phyloP scores from a whole-genome alignment of 495 filamentous ascomycete species.

The Aspergillus funiculosus region DNA sequence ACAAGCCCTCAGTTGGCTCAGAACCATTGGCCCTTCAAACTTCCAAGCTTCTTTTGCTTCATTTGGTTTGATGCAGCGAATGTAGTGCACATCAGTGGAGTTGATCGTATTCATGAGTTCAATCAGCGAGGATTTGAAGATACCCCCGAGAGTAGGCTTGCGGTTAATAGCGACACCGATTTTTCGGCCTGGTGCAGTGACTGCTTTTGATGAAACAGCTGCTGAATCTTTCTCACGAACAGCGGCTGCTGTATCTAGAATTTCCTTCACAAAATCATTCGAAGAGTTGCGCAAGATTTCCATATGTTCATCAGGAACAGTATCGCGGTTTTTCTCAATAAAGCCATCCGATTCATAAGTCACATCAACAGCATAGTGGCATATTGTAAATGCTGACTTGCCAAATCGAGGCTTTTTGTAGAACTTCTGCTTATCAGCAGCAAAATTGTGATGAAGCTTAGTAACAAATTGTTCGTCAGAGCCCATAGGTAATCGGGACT shows the following conservation, averaged over 20 bases:
- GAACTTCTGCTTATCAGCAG: slow-evolving; percentile 85
- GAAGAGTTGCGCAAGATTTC: slow-evolving; percentile 79
- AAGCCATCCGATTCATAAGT: slow-evolving; percentile 99
- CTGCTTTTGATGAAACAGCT: slow-evolving; percentile 62
- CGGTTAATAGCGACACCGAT: slow-evolving; percentile 87
- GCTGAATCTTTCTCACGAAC: slow-evolving; percentile 87
- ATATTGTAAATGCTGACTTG: slow-evolving; percentile 96
- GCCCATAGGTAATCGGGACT: slow-evolving; percentile 93
- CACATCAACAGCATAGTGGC: slow-evolving; percentile 97
- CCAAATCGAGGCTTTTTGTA: slow-evolving; percentile 98
- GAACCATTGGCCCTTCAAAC: slow-evolving; percentile 98
- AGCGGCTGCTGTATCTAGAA: slow-evolving; percentile 76
- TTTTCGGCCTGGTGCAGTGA: slow-evolving; percentile 64
- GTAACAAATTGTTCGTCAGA: slow-evolving; percentile 97
- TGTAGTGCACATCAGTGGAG: slow-evolving; percentile 97
- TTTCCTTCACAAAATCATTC: slow-evolving; percentile 78
- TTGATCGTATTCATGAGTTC: slow-evolving; percentile 98
- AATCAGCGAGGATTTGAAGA: slow-evolving; percentile 97
- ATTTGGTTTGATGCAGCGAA: slow-evolving; percentile 98
- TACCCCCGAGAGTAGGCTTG: slow-evolving; percentile 95
- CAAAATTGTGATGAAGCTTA: slow-evolving; percentile 94
- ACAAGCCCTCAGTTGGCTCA: slow-evolving; percentile 94
- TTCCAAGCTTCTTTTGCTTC: slow-evolving; percentile 97
- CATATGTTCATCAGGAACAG: slow-evolving; percentile 97
- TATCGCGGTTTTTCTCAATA: slow-evolving; percentile 99